Conservation (phyloP, 257 asterid species). For the Coffea eugenioides region DNA sequence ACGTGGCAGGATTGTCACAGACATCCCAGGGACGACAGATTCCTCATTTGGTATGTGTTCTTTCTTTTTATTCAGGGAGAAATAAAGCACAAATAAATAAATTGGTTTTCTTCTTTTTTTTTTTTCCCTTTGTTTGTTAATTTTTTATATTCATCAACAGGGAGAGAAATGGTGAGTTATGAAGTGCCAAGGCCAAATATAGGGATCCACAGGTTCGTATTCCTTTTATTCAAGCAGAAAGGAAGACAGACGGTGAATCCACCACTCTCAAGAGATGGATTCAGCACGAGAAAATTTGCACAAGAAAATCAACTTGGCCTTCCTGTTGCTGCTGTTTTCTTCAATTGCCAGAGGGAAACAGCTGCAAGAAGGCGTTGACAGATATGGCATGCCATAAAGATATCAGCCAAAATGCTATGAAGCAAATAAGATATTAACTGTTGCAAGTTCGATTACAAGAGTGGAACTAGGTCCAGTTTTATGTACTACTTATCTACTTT, state of each 20-base stretch:
- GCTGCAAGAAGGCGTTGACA: conserved; percentile 68
- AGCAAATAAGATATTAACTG: not conserved
- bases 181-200: conserved; percentile 83
- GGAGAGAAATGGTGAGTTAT: conserved; percentile 68
- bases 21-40: conserved; percentile 92
- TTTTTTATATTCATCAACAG: conserved; percentile 23
- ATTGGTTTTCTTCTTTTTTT: too few species aligned
- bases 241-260: conserved; percentile 34
- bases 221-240: conserved; percentile 69
- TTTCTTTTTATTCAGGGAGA: not conserved
- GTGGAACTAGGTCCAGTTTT: too few species aligned
- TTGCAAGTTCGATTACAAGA: not conserved
- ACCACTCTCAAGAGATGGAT: conserved; percentile 49
- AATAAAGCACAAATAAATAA: not conserved
- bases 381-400: not conserved
- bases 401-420: not conserved
- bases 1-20: conserved; percentile 73
- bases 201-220: conserved; percentile 82
- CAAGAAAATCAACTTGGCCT: conserved; percentile 57
- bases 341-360: conserved; percentile 91
- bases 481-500: not conserved
- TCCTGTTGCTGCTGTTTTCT: conserved; percentile 83
- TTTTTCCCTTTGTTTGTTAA: too few species aligned
- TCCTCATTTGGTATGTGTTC: conserved; percentile 65
- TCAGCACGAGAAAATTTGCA: conserved; percentile 61